phyloP scores from a whole-genome alignment of 2,329 filamentous ascomycete species.

The Botrytis sinoallii region DNA sequence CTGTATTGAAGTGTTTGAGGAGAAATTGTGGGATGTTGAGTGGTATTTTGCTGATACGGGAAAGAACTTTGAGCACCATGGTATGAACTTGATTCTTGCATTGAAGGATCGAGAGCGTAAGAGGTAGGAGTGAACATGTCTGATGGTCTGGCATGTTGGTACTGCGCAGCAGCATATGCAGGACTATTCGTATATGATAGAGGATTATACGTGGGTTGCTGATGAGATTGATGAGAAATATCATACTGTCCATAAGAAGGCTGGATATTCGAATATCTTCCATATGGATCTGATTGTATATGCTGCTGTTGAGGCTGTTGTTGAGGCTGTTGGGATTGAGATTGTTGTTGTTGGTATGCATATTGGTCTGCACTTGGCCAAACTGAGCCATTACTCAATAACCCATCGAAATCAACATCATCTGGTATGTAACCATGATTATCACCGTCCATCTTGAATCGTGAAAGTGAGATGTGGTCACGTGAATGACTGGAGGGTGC shows the following conservation, averaged over 20 bases:
- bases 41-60: conserved; percentile 26
- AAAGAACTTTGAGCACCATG: conserved; percentile 31
- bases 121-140: conserved; percentile 31
- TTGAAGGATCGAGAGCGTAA: conserved; percentile 32
- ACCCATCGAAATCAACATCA: conserved; percentile 33
- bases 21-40: conserved; percentile 31
- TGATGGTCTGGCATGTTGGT: conserved; percentile 30
- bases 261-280: conserved; percentile 26
- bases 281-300: conserved; percentile 27
- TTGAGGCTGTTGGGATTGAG: background rate
- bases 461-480: background rate
- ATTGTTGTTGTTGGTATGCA: conserved; percentile 26
- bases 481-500: background rate
- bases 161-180: conserved; percentile 31
- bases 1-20: conserved; percentile 36
- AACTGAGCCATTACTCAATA: conserved; percentile 27
- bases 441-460: conserved; percentile 33
- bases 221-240: conserved; percentile 31
- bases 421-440: conserved; percentile 32
- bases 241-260: conserved; percentile 29
- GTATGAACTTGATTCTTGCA: conserved; percentile 29
- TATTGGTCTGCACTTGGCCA: conserved; percentile 32
- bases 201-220: conserved; percentile 28
- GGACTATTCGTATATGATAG: conserved; percentile 30
- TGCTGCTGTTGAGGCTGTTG: conserved; percentile 12